Evolutionary conservation across 352 stramenopile species (phyloP).

Genomic region (Phytophthora megakarya): DNA sequence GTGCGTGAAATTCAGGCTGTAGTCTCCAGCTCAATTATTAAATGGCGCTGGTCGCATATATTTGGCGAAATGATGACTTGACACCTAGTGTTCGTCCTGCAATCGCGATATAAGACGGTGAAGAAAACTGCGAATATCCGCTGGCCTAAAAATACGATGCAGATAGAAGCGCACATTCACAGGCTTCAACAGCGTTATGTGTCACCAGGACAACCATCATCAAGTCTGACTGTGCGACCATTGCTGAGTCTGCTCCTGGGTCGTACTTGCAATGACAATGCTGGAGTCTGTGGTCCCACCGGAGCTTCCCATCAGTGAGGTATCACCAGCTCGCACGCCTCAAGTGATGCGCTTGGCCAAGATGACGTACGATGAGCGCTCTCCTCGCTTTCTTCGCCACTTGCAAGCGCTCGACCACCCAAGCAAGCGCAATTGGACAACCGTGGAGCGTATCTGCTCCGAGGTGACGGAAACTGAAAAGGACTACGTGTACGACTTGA

Average conservation of each 20-base stretch:
- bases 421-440: conserved; percentile 36
- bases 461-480: conserved; percentile 38
- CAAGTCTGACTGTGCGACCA: no score
- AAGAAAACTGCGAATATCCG: conserved; percentile 13
- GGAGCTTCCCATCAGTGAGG: conserved; percentile 18
- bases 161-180: background rate
- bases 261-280: conserved; percentile 17
- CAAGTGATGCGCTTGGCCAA: conserved; percentile 24
- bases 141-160: conserved; percentile 29
- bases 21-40: no score
- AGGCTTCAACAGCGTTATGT: conserved; percentile 2
- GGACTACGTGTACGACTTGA: conserved; percentile 39
- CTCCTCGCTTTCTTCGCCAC: conserved; percentile 36
- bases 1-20: conserved; percentile 2
- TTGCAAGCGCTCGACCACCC: conserved; percentile 30
- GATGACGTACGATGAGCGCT: conserved; percentile 26
- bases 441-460: conserved; percentile 33
- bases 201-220: no score
- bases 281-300: conserved; percentile 17
- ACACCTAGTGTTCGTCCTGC: background rate
- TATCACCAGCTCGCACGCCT: conserved; percentile 11
- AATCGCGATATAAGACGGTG: conserved; percentile 21
- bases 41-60: conserved; percentile 1
- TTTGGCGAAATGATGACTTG: conserved; percentile 4
- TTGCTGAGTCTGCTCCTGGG: no score